Conservation (phyloP, 305 asterid genomes). For the Ajuga reptans region DNA sequence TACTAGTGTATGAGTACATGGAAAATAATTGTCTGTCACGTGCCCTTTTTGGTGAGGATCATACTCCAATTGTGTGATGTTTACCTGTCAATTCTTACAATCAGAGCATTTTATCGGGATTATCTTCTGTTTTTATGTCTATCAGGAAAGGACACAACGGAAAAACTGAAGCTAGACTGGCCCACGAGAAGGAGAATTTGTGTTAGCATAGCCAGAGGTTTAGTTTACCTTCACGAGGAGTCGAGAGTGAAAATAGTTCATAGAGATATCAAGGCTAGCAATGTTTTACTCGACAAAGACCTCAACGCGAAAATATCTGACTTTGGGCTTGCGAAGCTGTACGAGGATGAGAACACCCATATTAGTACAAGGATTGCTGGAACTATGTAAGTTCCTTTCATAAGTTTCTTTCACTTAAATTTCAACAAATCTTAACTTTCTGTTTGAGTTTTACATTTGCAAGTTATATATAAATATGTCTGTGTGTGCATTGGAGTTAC, state of each 20-base stretch:
- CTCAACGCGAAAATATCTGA: slow-evolving; percentile 49
- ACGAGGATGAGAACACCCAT: slow-evolving; percentile 45
- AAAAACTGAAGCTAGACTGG: slow-evolving; percentile 48
- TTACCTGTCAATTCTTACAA: neutral
- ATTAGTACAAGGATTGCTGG: slow-evolving; percentile 52
- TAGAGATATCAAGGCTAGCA: slow-evolving; percentile 46
- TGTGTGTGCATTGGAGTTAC: too few species aligned
- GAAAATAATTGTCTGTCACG: slow-evolving; percentile 78
- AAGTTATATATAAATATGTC: too few species aligned
- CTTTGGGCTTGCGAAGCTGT: slow-evolving; percentile 53
- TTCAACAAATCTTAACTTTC: neutral
- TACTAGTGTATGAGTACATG: slow-evolving; percentile 81
- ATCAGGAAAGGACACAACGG: slow-evolving; percentile 43
- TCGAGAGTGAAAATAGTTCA: slow-evolving; percentile 48
- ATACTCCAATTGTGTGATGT: neutral
- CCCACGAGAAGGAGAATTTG: slow-evolving; percentile 37
- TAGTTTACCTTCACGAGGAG: slow-evolving; percentile 48
- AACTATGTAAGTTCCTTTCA: slow-evolving; percentile 34
- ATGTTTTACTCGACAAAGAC: slow-evolving; percentile 43
- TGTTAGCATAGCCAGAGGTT: slow-evolving; percentile 41
- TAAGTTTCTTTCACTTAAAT: neutral
- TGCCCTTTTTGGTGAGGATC: slow-evolving; percentile 63
- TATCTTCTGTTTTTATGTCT: neutral
- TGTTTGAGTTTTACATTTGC: neutral
- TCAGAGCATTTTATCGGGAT: too few species aligned